Evolutionary conservation across 2,329 filamentous ascomycete genomes (phyloP).

Genomic region (Endoconidiophora laricicola): DNA sequence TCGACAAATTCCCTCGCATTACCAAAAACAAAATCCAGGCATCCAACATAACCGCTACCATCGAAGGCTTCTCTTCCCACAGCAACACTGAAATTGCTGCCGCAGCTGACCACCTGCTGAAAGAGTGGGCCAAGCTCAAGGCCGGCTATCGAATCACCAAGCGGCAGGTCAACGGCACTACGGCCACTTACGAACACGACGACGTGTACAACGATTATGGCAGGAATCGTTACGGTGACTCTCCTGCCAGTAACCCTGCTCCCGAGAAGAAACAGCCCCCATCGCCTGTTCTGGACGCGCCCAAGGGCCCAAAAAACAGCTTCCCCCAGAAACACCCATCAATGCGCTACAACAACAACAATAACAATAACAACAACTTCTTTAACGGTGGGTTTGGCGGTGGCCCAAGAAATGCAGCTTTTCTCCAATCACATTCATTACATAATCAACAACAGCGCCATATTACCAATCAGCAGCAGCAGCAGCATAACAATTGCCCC

Average conservation of each 20-base stretch:
- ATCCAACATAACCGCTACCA: slow-evolving; percentile 77
- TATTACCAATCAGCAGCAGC: not conserved
- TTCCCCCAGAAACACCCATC: slow-evolving; percentile 31
- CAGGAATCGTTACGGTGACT: slow-evolving; percentile 3
- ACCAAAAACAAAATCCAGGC: slow-evolving; percentile 96
- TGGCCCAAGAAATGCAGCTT: not conserved
- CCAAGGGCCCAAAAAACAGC: slow-evolving; percentile 44
- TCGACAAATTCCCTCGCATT: slow-evolving; percentile 74
- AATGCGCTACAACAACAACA: slow-evolving; percentile 21
- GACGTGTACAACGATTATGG: slow-evolving; percentile 4
- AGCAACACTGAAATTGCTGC: slow-evolving; percentile 60
- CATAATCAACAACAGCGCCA: not conserved
- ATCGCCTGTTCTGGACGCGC: slow-evolving; percentile 34
- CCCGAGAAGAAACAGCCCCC: slow-evolving; percentile 39
- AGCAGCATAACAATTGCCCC: not conserved
- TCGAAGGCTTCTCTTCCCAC: slow-evolving; percentile 50
- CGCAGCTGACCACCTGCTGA: slow-evolving; percentile 54
- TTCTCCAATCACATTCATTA: not conserved
- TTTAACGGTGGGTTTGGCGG: too few relatives aligned
- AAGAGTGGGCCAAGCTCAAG: slow-evolving; percentile 79
- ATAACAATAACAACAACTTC: not conserved
- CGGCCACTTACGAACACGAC: slow-evolving; percentile 3
- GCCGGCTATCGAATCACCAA: slow-evolving; percentile 85
- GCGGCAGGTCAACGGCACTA: slow-evolving; percentile 41
- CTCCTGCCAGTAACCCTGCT: slow-evolving; percentile 17